phyloP scores from a whole-genome alignment of 2,329 filamentous ascomycete genomes.

The Claviceps capensis region DNA sequence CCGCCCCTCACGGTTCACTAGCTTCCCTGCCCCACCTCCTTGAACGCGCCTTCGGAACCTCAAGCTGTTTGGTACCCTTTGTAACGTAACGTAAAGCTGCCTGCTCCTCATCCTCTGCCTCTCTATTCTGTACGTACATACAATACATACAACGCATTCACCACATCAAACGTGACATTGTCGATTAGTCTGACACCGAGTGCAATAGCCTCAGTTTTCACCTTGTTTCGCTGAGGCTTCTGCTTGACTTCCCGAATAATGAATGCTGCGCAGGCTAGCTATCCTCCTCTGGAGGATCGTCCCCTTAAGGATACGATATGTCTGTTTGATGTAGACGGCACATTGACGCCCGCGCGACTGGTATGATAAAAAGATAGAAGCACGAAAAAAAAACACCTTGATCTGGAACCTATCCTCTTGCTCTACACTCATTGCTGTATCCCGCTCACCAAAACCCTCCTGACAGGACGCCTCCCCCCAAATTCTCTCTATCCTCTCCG shows the following conservation, averaged over 20 bases:
- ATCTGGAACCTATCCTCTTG: neutral
- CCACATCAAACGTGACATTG: neutral
- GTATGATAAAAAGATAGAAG: conserved; percentile 31
- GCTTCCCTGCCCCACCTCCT: too few relatives aligned
- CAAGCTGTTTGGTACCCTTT: too few relatives aligned
- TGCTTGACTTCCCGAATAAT: conserved; percentile 15
- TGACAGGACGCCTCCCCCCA: conserved; percentile 56
- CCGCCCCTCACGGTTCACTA: too few relatives aligned
- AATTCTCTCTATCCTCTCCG: conserved; percentile 68
- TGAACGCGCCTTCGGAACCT: too few relatives aligned
- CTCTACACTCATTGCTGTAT: neutral
- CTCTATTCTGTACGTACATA: too few relatives aligned
- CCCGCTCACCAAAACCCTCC: neutral
- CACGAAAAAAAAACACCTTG: too few relatives aligned
- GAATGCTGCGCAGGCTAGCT: conserved; percentile 28
- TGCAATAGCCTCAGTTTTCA: neutral
- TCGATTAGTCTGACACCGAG: neutral
- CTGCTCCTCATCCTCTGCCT: too few relatives aligned
- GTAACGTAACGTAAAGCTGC: too few relatives aligned
- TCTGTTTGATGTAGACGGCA: conserved; percentile 94
- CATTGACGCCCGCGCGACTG: conserved; percentile 68
- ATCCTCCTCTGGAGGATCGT: conserved; percentile 68
- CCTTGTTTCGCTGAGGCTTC: neutral
- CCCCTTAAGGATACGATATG: conserved; percentile 85
- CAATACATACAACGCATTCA: too few relatives aligned